phyloP scores from a whole-genome alignment of 169 alveolate species.

The Eimeria tenella region DNA sequence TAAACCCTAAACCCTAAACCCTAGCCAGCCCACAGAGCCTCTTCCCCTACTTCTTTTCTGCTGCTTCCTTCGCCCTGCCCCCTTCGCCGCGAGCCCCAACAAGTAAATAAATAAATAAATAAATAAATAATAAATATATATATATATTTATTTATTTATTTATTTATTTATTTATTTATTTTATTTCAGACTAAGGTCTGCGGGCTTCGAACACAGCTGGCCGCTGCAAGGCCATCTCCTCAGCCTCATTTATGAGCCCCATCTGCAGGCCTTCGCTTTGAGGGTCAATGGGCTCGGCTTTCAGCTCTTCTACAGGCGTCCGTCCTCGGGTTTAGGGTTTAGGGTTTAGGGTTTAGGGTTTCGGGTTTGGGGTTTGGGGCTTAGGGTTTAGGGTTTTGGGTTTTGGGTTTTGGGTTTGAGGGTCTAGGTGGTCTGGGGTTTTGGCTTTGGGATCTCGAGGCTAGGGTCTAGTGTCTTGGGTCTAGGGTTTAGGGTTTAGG shows the following conservation, averaged over 20 bases:
- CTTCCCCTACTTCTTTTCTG: not conserved
- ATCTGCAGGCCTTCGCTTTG: not conserved
- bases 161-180: not conserved
- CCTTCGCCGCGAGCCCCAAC: no score
- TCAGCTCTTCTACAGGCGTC: constrained; percentile 45
- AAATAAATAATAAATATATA: no score
- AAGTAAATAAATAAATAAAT: no score
- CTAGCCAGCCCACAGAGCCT: not conserved
- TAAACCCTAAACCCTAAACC: constrained; percentile 25
- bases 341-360: constrained; percentile 65
- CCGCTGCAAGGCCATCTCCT: constrained; percentile 45
- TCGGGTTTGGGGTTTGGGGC: constrained; percentile 10
- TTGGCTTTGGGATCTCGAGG: not conserved
- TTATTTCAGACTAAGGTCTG: constrained; percentile 5
- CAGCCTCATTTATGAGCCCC: not conserved
- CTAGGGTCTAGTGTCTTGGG: not conserved
- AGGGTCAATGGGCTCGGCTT: constrained; percentile 67
- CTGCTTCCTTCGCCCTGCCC: not conserved
- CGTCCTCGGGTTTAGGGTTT: not conserved
- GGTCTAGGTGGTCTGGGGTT: not conserved
- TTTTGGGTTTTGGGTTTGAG: not conserved
- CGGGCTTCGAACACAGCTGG: constrained; percentile 43
- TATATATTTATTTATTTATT: no score
- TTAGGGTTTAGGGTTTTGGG: not conserved
- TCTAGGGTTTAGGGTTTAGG: not conserved